Evolutionary conservation across 2,329 filamentous ascomycete species (phyloP), one percentile per base, ranked within the genome.

Genomic region (Pseudogymnoascus sp.): DNA sequence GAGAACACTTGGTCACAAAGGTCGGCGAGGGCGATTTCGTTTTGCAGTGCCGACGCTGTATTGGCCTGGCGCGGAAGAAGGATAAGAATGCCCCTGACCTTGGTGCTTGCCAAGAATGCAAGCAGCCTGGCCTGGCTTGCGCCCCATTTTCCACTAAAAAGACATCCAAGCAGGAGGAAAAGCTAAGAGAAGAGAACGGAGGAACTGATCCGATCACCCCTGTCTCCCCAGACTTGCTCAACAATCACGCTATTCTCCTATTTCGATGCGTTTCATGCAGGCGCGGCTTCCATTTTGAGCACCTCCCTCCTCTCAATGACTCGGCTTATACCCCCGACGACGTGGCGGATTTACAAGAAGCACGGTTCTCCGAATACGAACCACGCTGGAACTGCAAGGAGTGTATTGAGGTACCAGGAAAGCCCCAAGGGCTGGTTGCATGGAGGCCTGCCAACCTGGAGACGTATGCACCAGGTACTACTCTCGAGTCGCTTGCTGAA

Each of bases 1-100:
- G 95, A 65, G 91, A 96, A n/a, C 95, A 98, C 73, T 78, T 95
- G 37, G 91, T 91, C 8, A 98, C 92, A 24, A 99, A 98, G 73
- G 76, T 97, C 61, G 87, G 81, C 2, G 79, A 88, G 0, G 85
- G 88, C 2, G 76, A 88, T 38, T 98, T 96, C 69, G 87, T 99
- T 14, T 78, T 99, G 40, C 95, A 99, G 73, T 99, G 95, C 76
- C 88, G 87, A 67, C 89, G 87, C 63, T 99, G 95, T 73, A 82
- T 98, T 66, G 88, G 88, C 3, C 72, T 82, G 19, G 82, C 86
- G 53, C 78, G 79, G 65, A 86, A 86, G 71, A 93, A 89, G 70
- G 91, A 97, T 67, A 66, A 70, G 0, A 81, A 79, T 16, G 86
- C 88, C 0, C 93, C 95, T 0, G 82, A 86, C 65, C 82, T 91